These are phyloP conservation scores for Alloascoidea africana DNA, from an alignment of 805 yeast species.

Conservation along the genomic window DNA sequence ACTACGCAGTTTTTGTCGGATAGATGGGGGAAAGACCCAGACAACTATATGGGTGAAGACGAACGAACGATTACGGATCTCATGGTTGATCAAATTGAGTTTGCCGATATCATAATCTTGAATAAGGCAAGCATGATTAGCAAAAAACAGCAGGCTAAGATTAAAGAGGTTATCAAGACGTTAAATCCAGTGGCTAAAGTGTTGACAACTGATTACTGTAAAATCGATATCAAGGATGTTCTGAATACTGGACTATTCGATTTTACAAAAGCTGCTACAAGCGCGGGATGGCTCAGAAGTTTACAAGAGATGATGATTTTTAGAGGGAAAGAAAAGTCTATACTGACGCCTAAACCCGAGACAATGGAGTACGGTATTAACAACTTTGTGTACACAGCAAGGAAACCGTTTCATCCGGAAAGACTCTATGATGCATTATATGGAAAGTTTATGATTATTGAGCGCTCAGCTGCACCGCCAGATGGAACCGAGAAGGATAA, in stretches of 20 bases:
- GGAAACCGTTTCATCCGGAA: constrained; percentile 31
- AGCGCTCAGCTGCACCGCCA: no score
- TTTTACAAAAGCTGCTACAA: constrained; percentile 25
- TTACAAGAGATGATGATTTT: constrained; percentile 24
- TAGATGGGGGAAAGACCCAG: constrained; percentile 21
- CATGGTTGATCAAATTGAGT: constrained; percentile 31
- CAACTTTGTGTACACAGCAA: constrained; percentile 24
- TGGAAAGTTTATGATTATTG: constrained; percentile 20
- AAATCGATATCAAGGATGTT: constrained; percentile 21
- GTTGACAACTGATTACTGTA: constrained; percentile 20
- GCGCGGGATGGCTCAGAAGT: constrained; percentile 31
- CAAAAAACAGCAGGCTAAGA: constrained; percentile 15
- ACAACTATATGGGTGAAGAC: constrained; percentile 25
- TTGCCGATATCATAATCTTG: constrained; percentile 27
- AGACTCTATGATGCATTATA: constrained; percentile 21
- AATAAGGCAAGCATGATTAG: constrained; percentile 21
- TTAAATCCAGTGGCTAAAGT: constrained; percentile 29
- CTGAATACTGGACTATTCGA: constrained; percentile 22
- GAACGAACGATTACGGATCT: constrained; percentile 30
- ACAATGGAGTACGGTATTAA: constrained; percentile 31
- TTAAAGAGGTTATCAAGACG: constrained; percentile 18
- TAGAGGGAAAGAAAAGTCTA: no score
- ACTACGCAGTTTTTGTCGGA: constrained; percentile 26
- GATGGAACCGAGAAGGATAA: constrained; percentile 10
- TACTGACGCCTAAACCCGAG: no score